Evolutionary conservation across 2,329 filamentous ascomycete genomes (phyloP).

Genomic region (Pseudocercospora cruenta): DNA sequence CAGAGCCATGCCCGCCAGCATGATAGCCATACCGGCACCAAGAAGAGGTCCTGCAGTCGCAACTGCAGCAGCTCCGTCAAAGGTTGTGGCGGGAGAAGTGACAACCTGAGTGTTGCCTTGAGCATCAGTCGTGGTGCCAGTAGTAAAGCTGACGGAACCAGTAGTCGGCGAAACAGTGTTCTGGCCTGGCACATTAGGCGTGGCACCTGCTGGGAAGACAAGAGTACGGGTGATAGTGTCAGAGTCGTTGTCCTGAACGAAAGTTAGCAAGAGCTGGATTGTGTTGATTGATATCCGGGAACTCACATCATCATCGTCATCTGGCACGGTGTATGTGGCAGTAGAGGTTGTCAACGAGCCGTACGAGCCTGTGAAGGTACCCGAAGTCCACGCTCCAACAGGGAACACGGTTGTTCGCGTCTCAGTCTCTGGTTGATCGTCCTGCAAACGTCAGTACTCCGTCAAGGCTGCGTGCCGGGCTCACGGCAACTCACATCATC

Average conservation of each 20-base stretch:
- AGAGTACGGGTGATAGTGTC: conserved; percentile 7
- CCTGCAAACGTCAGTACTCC: background rate
- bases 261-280: background rate
- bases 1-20: conserved; percentile 11
- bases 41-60: conserved; percentile 6
- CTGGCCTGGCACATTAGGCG: background rate
- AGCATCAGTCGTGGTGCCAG: conserved; percentile 2
- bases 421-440: conserved; percentile 5
- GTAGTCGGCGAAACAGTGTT: background rate
- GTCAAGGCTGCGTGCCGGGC: background rate
- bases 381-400: conserved; percentile 1
- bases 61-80: conserved; percentile 1
- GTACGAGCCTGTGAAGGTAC: conserved; percentile 8
- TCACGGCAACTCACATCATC: background rate
- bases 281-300: background rate
- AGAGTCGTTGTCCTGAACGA: conserved; percentile 1
- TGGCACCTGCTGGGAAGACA: conserved; percentile 8
- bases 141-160: conserved; percentile 1
- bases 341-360: conserved; percentile 9
- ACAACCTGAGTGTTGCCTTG: background rate
- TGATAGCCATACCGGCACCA: conserved; percentile 7
- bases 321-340: conserved; percentile 1
- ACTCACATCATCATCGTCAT: conserved; percentile 10
- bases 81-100: background rate
- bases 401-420: conserved; percentile 6